Evolutionary conservation across 306 rosid genomes (phyloP).

Genomic region (Vigna nakashimae): DNA sequence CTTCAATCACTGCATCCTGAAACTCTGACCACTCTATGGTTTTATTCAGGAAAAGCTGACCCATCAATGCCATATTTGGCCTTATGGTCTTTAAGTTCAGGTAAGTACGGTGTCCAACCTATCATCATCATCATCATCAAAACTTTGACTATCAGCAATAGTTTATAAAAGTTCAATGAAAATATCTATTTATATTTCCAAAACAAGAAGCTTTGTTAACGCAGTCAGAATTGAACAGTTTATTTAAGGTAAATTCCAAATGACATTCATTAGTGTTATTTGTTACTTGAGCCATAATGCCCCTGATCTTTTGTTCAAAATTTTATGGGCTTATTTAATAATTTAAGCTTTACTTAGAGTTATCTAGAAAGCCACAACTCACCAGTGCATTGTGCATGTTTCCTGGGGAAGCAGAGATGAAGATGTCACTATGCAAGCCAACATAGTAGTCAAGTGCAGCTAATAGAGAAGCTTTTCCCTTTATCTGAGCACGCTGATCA

Average conservation of each 20-base stretch:
- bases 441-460: constrained; percentile 97
- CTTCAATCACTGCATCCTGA: constrained; percentile 67
- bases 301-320: constrained; percentile 19
- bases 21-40: constrained; percentile 80
- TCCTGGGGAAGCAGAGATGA: constrained; percentile 98
- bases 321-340: background rate
- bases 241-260: background rate
- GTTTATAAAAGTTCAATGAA: background rate
- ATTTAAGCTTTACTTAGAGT: background rate
- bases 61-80: constrained; percentile 92
- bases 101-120: constrained; percentile 96
- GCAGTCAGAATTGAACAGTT: constrained; percentile 17
- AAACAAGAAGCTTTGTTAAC: background rate
- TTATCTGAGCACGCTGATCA: constrained; percentile 71
- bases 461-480: constrained; percentile 93
- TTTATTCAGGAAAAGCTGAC: constrained; percentile 92
- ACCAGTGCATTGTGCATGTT: constrained; percentile 99
- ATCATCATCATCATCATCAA: constrained; percentile 35
- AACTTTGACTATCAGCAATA: constrained; percentile 27
- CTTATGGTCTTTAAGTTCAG: constrained; percentile 87
- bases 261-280: constrained; percentile 15
- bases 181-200: background rate
- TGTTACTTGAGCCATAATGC: constrained; percentile 12
- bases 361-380: constrained; percentile 48
- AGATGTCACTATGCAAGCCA: constrained; percentile 89